These are phyloP conservation scores for Remersonia thermophila DNA, from an alignment of 2,329 filamentous ascomycete species.

Conservation along the genomic window DNA sequence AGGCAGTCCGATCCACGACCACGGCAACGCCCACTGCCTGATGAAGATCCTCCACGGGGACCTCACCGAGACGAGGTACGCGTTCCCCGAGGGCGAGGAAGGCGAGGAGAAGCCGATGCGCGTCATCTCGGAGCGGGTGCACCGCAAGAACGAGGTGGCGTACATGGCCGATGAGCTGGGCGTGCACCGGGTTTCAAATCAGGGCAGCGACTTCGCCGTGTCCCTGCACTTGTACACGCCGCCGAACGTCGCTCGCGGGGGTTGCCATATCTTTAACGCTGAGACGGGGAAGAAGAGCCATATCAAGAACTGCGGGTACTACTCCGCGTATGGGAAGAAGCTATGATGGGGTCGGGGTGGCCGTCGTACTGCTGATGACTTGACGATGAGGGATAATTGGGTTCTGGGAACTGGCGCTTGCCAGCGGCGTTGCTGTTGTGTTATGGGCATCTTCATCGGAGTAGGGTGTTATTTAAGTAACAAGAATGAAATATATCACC, in stretches of 20 bases:
- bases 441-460: too few species aligned
- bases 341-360: too few species aligned
- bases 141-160: constrained; percentile 61
- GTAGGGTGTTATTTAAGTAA: too few species aligned
- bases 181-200: constrained; percentile 71
- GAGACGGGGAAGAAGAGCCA: constrained; percentile 63
- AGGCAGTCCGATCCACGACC: constrained; percentile 76
- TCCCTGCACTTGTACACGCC: constrained; percentile 83
- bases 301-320: constrained; percentile 59
- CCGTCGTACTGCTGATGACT: too few species aligned
- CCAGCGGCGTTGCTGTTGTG: neutral
- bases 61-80: constrained; percentile 71
- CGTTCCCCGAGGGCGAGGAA: constrained; percentile 46
- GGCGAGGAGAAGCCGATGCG: constrained; percentile 41
- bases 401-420: neutral
- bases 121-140: constrained; percentile 54
- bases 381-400: too few species aligned
- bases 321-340: constrained; percentile 47
- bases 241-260: constrained; percentile 72
- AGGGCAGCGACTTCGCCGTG: constrained; percentile 62
- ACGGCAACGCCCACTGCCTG: constrained; percentile 78
- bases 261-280: constrained; percentile 72
- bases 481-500: too few species aligned
- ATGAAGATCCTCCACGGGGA: constrained; percentile 79
- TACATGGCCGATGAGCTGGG: constrained; percentile 91